These are phyloP conservation scores for Septoria linicola DNA, from an alignment of 2,329 filamentous ascomycete species.

Conservation along the genomic window DNA sequence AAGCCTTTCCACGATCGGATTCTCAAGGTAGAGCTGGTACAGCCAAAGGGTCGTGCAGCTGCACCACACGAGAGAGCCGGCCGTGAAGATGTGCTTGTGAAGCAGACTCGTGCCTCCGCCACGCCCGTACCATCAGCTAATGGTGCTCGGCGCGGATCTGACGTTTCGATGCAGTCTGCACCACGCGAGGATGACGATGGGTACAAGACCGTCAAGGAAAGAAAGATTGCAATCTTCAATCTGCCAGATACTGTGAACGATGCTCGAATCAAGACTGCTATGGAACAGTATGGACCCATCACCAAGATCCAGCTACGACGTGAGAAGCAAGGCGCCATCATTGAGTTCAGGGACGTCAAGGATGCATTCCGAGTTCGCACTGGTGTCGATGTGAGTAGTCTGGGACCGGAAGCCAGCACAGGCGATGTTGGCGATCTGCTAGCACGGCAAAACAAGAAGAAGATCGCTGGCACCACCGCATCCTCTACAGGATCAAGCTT, in stretches of 20 bases:
- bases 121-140: constrained; percentile 29
- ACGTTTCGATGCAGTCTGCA: constrained; percentile 32
- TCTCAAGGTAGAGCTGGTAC: constrained; percentile 37
- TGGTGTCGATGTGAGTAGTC: constrained; percentile 42
- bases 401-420: constrained; percentile 43
- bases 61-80: constrained; percentile 33
- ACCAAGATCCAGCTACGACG: constrained; percentile 77
- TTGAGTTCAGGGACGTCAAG: constrained; percentile 73
- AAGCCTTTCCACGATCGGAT: constrained; percentile 39
- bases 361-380: constrained; percentile 70
- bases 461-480: constrained; percentile 35
- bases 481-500: constrained; percentile 12
- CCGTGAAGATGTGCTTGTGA: constrained; percentile 36
- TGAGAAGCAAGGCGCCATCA: constrained; percentile 77
- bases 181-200: constrained; percentile 23
- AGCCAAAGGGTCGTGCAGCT: constrained; percentile 30
- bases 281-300: constrained; percentile 68
- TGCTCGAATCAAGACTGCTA: constrained; percentile 70
- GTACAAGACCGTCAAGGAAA: constrained; percentile 46
- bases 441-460: constrained; percentile 41
- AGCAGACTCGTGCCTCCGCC: constrained; percentile 24
- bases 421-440: constrained; percentile 56
- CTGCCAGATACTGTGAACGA: constrained; percentile 92
- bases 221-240: constrained; percentile 78
- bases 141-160: constrained; percentile 31